Evolutionary conservation across 164 flowering plant species (phyloP), one percentile per base, ranked within the genome.

Genomic region (Echeveria elegans): DNA sequence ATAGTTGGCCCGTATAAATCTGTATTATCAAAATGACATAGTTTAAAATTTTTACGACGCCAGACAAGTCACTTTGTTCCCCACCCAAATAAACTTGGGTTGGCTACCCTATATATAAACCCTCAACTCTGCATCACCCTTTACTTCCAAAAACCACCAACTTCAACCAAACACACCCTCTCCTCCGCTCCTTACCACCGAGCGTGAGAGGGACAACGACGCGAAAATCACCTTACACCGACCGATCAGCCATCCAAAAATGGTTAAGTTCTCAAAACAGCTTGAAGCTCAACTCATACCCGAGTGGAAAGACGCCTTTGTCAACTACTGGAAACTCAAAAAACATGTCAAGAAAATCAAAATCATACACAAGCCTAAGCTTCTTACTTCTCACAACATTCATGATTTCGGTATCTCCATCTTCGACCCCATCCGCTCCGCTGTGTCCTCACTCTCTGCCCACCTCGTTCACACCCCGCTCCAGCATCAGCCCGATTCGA

Each of bases 211-310:
- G 48, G 48, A 43, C 48, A 43, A 16, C 9, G 16, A 16, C 48
- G 7, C 37, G 37, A 34, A 34, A 43, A 14, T 10, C 19, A 11
- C 4, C 48, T 5, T 10, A n/a, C 48, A 4, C 2, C 5, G 14
- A 10, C 48, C 19, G 14, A 67, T 34, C 37, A 7, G 37, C 5
- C 7, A 7, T 34, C 7, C 7, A 34, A 34, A 75, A 75, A 94
- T 94, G 99, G 99, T 91, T 79, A 94, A 91, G 82, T 94, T 94
- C 77, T 94, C 99, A 1, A 94, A 94, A 76, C 88, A 94, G 76
- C 88, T 94, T 0, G 92, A 94, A 72, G 99, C 99, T 41, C 99
- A 91, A 58, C 81, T 94, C 11, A 94, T 94, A 19, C 99, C 99
- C 0, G 97, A 94, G 70, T 94, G 99, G 99, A 89, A 84, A 41